These are phyloP conservation scores for Helianthus annuus DNA, from an alignment of 129 eudicot genomes.

Conservation along the genomic window HanXRQr2.0-SUNRISE NC_035437.2:51127266-51127765, in stretches of 20 bases:
- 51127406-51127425: conserved; percentile 19
- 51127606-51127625: conserved; percentile 17
- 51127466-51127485: background rate
- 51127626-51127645: conserved; percentile 11
- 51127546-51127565: conserved; percentile 20
- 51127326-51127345: background rate
- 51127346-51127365: background rate
- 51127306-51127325: background rate
- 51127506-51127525: conserved; percentile 5
- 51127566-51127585: background rate
- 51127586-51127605: conserved; percentile 17
- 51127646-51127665: conserved; percentile 17
- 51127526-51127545: conserved; percentile 14
- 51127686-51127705: background rate
- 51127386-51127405: background rate
- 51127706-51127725: background rate
- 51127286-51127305: conserved; percentile 1
- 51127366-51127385: background rate
- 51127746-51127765: too few species aligned
- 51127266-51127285: background rate
- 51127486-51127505: conserved; percentile 24
- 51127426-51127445: background rate
- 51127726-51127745: background rate
- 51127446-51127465: conserved; percentile 27
- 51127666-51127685: background rate